Percentiles rank a stretch among this genome's conserved stretches.
Evolutionary conservation across 2,329 filamentous ascomycete genomes (phyloP).

Genomic region (Calonectria fujianensis): DNA sequence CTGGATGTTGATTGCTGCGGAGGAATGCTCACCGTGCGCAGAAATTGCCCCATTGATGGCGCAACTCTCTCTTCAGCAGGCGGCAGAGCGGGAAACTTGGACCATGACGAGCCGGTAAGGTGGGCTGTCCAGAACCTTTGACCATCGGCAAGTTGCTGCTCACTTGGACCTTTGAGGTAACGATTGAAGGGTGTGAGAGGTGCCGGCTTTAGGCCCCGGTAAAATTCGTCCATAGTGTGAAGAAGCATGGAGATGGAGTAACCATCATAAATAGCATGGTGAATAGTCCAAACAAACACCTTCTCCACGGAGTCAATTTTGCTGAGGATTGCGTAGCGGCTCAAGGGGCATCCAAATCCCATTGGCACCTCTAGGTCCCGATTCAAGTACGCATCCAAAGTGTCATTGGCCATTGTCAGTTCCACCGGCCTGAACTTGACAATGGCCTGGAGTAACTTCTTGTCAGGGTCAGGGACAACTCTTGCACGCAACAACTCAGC

Average conservation of each 20-base stretch:
- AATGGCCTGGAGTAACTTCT: slow-evolving; percentile 3
- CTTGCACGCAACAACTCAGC: slow-evolving; percentile 3
- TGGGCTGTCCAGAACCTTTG: neutral
- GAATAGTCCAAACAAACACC: slow-evolving; percentile 1
- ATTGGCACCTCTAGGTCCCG: neutral
- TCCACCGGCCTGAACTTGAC: neutral
- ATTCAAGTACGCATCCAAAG: neutral
- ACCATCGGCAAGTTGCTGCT: neutral
- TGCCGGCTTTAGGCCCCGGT: neutral
- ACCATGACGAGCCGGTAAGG: neutral
- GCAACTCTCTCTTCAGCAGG: neutral
- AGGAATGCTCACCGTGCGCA: neutral
- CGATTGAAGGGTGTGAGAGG: neutral
- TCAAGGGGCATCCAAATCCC: slow-evolving; percentile 1
- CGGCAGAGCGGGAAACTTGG: neutral
- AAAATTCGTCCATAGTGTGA: neutral
- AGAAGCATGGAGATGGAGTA: slow-evolving; percentile 21
- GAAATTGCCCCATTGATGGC: neutral
- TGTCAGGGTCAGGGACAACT: neutral
- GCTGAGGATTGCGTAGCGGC: neutral
- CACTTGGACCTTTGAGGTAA: neutral
- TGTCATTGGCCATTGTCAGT: neutral
- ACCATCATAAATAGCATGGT: slow-evolving; percentile 17
- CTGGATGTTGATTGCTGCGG: neutral
- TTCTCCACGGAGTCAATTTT: neutral